Conservation (phyloP, 106 monocot species). For the Chionographis japonica region DNA sequence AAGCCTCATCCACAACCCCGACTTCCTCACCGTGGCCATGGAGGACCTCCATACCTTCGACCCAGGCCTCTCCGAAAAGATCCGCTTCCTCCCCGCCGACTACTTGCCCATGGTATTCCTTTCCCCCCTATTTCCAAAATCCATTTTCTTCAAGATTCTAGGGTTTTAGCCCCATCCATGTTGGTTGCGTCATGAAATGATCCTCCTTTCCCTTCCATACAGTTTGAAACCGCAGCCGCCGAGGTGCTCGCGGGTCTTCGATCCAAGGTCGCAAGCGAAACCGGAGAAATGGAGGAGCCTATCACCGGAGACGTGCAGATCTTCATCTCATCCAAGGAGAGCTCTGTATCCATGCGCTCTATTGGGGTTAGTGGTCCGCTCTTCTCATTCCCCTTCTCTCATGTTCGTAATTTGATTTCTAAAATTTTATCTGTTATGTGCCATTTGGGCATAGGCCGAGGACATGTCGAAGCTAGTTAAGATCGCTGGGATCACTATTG, state of each 20-base stretch:
- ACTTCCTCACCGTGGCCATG: slow-evolving; percentile 68
- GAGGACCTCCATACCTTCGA: slow-evolving; percentile 91
- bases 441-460: slow-evolving; percentile 50
- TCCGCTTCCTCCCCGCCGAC: slow-evolving; percentile 78
- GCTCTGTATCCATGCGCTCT: slow-evolving; percentile 67
- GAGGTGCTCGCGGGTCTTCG: slow-evolving; percentile 86
- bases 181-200: not conserved
- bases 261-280: slow-evolving; percentile 83
- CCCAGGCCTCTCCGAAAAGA: slow-evolving; percentile 77
- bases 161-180: no score
- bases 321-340: slow-evolving; percentile 88
- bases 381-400: not conserved
- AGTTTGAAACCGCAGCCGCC: slow-evolving; percentile 90
- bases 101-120: slow-evolving; percentile 70
- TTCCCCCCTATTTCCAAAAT: not conserved
- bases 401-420: not conserved
- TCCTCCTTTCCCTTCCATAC: not conserved
- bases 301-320: slow-evolving; percentile 87
- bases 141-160: not conserved
- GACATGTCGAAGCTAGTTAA: slow-evolving; percentile 97
- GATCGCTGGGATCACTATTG: slow-evolving; percentile 88
- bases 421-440: not conserved
- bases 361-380: slow-evolving; percentile 53
- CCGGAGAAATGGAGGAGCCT: slow-evolving; percentile 97
- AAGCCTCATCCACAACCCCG: slow-evolving; percentile 70